phyloP scores from a whole-genome alignment of 1,139 yeast species.

The Pichia sp. region DNA sequence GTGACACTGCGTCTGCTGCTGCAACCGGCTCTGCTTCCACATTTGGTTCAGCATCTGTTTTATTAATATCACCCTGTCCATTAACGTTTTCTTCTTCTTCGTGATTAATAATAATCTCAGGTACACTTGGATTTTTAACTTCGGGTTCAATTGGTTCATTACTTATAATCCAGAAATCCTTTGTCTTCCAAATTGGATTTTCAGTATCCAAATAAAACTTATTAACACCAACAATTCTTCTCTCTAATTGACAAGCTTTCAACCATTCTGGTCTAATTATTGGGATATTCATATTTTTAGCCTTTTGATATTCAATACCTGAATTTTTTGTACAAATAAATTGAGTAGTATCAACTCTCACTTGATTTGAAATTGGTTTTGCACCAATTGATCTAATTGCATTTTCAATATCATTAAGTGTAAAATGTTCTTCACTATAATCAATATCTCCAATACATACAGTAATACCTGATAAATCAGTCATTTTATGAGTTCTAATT shows the following conservation, averaged over 20 bases:
- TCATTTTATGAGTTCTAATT: conserved; percentile 90
- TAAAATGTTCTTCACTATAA: conserved; percentile 45
- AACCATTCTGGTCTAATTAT: conserved; percentile 96
- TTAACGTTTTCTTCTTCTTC: neutral
- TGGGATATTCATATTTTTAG: conserved; percentile 84
- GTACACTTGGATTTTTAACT: neutral
- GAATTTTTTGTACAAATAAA: conserved; percentile 61
- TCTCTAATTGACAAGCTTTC: conserved; percentile 85
- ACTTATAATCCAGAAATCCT: conserved; percentile 28
- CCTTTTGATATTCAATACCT: conserved; percentile 59
- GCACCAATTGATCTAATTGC: conserved; percentile 77
- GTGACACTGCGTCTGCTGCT: neutral
- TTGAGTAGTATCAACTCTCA: conserved; percentile 90
- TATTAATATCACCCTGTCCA: neutral
- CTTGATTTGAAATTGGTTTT: conserved; percentile 63
- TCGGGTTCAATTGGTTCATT: neutral
- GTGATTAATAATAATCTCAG: neutral
- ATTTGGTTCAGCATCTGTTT: neutral
- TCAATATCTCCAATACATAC: conserved; percentile 82
- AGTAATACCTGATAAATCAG: conserved; percentile 88
- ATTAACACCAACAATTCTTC: conserved; percentile 88
- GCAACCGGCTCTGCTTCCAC: neutral
- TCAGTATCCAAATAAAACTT: conserved; percentile 61
- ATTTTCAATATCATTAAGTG: conserved; percentile 54
- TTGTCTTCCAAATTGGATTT: conserved; percentile 28